Evolutionary conservation across 148 eudicot species (phyloP).

Genomic region (Rhododendron vialii): DNA sequence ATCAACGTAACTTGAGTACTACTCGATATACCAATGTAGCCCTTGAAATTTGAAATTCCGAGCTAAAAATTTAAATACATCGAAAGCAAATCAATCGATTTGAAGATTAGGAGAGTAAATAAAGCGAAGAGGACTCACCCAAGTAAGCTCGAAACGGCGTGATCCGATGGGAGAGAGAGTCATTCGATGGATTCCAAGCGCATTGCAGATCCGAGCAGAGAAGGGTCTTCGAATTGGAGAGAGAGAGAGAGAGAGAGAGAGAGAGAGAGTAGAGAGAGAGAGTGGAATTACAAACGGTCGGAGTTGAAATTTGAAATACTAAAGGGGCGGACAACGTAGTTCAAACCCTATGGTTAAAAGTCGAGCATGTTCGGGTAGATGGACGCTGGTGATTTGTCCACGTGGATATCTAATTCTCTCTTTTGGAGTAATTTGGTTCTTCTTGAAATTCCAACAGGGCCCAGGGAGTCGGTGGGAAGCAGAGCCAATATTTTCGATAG

Average conservation of each 20-base stretch:
- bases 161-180: constrained; percentile 17
- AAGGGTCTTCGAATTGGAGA: constrained; percentile 6
- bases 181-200: constrained; percentile 3
- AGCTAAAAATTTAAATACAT: background rate
- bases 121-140: constrained; percentile 21
- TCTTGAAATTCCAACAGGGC: background rate
- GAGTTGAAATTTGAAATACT: background rate
- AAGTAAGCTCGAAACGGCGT: constrained; percentile 16
- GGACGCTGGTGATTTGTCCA: background rate
- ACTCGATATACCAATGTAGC: background rate
- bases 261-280: constrained; percentile 9
- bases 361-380: background rate
- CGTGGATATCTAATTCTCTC: background rate
- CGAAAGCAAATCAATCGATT: background rate
- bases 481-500: background rate
- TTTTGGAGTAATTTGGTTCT: background rate
- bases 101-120: background rate
- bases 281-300: constrained; percentile 5
- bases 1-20: background rate
- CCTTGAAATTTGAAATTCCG: background rate
- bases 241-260: constrained; percentile 8
- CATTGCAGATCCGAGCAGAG: constrained; percentile 18
- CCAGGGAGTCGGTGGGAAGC: background rate
- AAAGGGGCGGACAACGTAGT: constrained; percentile 22
- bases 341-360: constrained; percentile 21